Evolutionary conservation across 352 stramenopile genomes (phyloP).

Genomic region (Paralagenidium karlingii): DNA sequence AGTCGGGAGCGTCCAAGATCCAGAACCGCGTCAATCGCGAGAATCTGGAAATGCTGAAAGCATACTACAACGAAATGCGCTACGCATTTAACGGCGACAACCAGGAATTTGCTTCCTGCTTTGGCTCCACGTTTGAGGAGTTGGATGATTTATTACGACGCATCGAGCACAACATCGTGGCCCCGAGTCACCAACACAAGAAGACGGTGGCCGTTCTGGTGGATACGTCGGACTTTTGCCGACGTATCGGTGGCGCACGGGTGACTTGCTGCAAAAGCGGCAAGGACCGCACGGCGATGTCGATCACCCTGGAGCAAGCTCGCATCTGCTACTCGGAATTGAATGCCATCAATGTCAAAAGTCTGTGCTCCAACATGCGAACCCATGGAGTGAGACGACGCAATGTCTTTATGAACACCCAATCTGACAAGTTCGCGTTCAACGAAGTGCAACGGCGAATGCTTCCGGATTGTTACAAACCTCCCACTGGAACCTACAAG

Average conservation of each 20-base stretch:
- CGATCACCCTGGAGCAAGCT: slow-evolving; percentile 90
- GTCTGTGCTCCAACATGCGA: slow-evolving; percentile 60
- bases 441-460: slow-evolving; percentile 82
- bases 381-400: slow-evolving; percentile 56
- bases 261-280: slow-evolving; percentile 96
- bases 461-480: slow-evolving; percentile 79
- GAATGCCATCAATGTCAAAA: slow-evolving; percentile 33
- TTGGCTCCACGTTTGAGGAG: slow-evolving; percentile 24
- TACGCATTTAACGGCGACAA: neutral
- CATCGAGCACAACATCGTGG: slow-evolving; percentile 66
- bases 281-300: slow-evolving; percentile 97
- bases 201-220: slow-evolving; percentile 74
- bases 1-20: slow-evolving; percentile 3
- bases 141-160: slow-evolving; percentile 50
- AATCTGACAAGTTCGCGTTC: slow-evolving; percentile 75
- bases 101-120: neutral
- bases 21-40: slow-evolving; percentile 7
- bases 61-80: neutral
- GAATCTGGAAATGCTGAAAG: neutral
- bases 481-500: slow-evolving; percentile 69
- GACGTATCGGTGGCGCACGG: slow-evolving; percentile 79
- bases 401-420: slow-evolving; percentile 81
- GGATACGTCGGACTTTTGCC: slow-evolving; percentile 73
- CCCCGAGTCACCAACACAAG: slow-evolving; percentile 55
- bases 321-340: slow-evolving; percentile 44